Conservation (phyloP, 2,329 filamentous ascomycete genomes). For the Apiospora aurea region DNA sequence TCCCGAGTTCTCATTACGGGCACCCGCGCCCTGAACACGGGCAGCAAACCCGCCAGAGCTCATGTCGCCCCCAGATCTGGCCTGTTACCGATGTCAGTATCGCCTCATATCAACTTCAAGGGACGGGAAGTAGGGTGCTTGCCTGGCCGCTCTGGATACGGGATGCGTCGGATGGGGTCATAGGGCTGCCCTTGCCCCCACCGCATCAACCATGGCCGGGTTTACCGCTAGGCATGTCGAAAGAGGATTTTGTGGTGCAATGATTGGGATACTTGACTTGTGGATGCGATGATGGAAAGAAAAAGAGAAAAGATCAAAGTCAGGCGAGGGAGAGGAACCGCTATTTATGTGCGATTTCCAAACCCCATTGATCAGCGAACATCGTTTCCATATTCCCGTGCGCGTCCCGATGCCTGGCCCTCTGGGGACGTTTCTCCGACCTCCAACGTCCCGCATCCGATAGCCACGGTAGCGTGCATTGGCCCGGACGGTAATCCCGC, state of each 20-base stretch:
- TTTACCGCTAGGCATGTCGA: slow-evolving; percentile 26
- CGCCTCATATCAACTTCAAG: background rate
- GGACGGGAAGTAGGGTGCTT: too few species aligned
- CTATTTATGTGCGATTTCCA: background rate
- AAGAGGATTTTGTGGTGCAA: slow-evolving; percentile 27
- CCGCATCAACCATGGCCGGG: background rate
- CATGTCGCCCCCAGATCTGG: slow-evolving; percentile 1
- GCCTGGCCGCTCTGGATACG: background rate
- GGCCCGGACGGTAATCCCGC: background rate
- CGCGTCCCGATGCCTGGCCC: too few species aligned
- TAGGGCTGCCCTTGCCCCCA: background rate
- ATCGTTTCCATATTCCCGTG: background rate
- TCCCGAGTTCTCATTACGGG: background rate
- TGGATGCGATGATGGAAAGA: background rate
- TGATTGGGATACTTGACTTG: background rate
- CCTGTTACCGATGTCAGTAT: background rate
- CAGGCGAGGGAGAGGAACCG: too few species aligned
- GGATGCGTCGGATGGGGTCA: slow-evolving; percentile 1
- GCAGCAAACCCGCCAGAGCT: background rate
- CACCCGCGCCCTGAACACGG: background rate
- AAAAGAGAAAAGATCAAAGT: background rate
- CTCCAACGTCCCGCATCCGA: background rate
- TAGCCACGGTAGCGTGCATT: background rate
- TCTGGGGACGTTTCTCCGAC: background rate
- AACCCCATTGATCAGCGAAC: background rate